Conservation (phyloP, 2,329 filamentous ascomycete genomes). For the Colletotrichum viniferum region DNA sequence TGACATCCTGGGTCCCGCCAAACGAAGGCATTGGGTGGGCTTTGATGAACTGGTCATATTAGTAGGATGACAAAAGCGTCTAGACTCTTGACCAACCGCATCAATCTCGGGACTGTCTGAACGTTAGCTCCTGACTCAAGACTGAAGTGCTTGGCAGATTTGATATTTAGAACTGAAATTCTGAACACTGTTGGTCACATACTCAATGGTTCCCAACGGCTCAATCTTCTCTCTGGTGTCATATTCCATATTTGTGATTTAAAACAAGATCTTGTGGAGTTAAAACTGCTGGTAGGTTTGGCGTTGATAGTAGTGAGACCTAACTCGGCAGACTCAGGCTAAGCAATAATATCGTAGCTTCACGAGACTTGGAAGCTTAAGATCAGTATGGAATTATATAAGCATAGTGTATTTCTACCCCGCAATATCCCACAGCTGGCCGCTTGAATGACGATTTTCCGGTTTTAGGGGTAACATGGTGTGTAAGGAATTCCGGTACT, state of each 20-base stretch:
- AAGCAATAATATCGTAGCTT: fast-evolving
- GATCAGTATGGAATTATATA: neutral
- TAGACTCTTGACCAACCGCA: neutral
- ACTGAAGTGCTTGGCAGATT: neutral
- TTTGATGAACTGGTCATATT: neutral
- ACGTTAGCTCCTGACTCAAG: neutral
- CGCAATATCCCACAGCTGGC: neutral
- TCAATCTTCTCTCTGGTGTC: neutral
- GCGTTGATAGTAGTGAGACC: neutral
- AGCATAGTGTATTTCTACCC: neutral
- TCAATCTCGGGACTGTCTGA: neutral
- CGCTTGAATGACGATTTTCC: neutral
- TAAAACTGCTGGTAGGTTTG: neutral
- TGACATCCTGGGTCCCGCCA: neutral
- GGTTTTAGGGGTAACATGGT: neutral
- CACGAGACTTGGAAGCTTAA: neutral
- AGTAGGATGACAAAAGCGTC: neutral
- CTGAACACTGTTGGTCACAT: fast-evolving
- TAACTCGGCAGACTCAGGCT: neutral
- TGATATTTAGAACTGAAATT: neutral
- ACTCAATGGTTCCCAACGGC: neutral
- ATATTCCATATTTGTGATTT: neutral
- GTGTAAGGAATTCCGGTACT: neutral
- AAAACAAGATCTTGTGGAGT: fast-evolving
- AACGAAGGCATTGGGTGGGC: neutral